Evolutionary conservation across 2,329 filamentous ascomycete genomes (phyloP), one percentile per base, ranked within the genome.

Genomic region (Ciborinia camelliae): DNA sequence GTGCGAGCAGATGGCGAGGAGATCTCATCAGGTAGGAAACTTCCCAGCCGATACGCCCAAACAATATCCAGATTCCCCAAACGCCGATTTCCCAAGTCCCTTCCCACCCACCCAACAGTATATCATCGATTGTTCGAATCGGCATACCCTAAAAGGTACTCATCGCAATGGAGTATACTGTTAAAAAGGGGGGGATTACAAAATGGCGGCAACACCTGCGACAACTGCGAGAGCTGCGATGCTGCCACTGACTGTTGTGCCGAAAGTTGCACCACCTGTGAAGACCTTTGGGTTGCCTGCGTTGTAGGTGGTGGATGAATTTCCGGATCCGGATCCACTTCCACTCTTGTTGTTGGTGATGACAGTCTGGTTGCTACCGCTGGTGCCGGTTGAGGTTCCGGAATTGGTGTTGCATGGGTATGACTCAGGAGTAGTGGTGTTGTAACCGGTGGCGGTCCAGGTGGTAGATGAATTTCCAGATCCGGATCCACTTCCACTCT

Each of bases 201-300:
- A 51, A 5, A 26, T n/a, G 20, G 32, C 18, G 28, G 32, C 51
- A 7, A 54, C 1, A 10, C 28, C 62, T 50, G 37, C 52, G 6
- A 58, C 41, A 41, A 41, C 53, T 41, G 30, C 53, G 20, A 64
- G 62, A 37, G 41, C 62, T 30, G 41, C 52, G 4, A 39, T 6
- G 20, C 30, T 41, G 39, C n/a, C 8, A 14, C 30, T 41, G 39
- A 28, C 8, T 7, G 15, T 4, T n/a, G 20, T 37, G 39, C 2
- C 8, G 30, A n/a, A 30, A 41, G 62, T 32, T 15, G 30, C 35
- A 26, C 39, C 35, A 26, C 39, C 54, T 4, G 23, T 8, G 4
- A 59, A 47, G 30, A n/a, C 15, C 6, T 28, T 15, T n/a, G 62
- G 30, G 3, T 12, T 35, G 28, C 15, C 23, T 10, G 30, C 30